Conservation (phyloP, 2,329 filamentous ascomycete species). For the Hirsutella rhossiliensis region DNA sequence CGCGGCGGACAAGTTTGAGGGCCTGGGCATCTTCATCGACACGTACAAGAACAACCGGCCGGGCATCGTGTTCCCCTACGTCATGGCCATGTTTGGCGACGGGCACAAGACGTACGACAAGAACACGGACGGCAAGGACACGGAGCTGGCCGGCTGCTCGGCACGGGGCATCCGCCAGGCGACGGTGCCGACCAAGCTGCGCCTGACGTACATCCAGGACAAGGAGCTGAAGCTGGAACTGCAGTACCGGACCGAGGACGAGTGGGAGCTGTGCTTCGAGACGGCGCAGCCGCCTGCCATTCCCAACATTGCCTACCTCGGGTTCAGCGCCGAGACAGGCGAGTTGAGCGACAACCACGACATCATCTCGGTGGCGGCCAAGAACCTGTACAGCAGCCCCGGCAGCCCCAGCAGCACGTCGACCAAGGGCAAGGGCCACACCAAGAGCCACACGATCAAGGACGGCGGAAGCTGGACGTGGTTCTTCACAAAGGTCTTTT, state of each 20-base stretch:
- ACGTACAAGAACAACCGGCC: constrained; percentile 99
- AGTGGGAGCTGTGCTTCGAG: constrained; percentile 87
- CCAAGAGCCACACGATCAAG: constrained; percentile 22
- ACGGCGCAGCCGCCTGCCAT: constrained; percentile 59
- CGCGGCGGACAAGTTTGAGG: constrained; percentile 78
- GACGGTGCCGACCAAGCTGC: constrained; percentile 69
- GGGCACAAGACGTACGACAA: constrained; percentile 85
- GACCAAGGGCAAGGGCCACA: constrained; percentile 20
- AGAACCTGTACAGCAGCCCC: constrained; percentile 69
- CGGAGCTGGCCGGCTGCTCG: constrained; percentile 90
- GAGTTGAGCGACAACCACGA: constrained; percentile 97
- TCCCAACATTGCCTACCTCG: constrained; percentile 63
- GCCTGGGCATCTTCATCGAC: constrained; percentile 89
- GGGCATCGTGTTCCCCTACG: constrained; percentile 88
- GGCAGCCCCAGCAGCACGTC: constrained; percentile 22
- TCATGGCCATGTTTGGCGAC: constrained; percentile 97
- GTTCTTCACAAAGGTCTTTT: constrained; percentile 68
- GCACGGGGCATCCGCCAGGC: constrained; percentile 80
- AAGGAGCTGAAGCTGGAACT: constrained; percentile 82
- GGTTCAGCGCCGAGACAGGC: constrained; percentile 80
- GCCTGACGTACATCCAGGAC: constrained; percentile 93
- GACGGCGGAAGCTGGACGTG: constrained; percentile 43
- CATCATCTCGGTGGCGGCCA: constrained; percentile 74
- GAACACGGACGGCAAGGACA: constrained; percentile 83
- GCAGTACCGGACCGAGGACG: constrained; percentile 82